These are phyloP conservation scores for Colletotrichum neosansevieriae DNA, from an alignment of 2,329 filamentous ascomycete genomes.

Conservation along the genomic window DNA sequence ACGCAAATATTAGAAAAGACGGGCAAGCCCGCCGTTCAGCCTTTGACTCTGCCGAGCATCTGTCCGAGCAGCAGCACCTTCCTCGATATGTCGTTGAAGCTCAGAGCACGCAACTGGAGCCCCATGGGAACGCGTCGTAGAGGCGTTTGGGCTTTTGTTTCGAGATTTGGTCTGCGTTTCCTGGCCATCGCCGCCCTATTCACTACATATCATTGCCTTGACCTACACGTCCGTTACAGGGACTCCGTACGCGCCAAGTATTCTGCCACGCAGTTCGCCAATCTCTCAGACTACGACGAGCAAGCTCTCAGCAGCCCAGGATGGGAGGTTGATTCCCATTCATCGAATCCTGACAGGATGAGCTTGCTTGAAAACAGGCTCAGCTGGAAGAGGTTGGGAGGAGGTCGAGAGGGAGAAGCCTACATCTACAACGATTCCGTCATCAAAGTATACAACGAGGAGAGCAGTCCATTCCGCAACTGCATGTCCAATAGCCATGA, in stretches of 20 bases:
- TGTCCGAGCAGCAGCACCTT: neutral
- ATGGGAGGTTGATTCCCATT: conserved; percentile 6
- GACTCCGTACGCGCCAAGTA: conserved; percentile 38
- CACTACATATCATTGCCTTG: conserved; percentile 27
- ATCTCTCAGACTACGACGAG: conserved; percentile 14
- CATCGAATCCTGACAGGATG: conserved; percentile 1
- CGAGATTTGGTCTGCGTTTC: conserved; percentile 21
- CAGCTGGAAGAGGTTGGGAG: conserved; percentile 47
- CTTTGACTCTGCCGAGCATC: neutral
- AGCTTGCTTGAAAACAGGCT: conserved; percentile 41
- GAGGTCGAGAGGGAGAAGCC: conserved; percentile 48
- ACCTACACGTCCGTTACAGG: conserved; percentile 34
- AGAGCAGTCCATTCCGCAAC: conserved; percentile 48
- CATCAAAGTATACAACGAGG: conserved; percentile 47
- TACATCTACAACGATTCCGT: conserved; percentile 47
- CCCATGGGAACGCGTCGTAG: conserved; percentile 25
- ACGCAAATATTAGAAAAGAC: conserved; percentile 29
- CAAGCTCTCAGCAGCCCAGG: conserved; percentile 12
- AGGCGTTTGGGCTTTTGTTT: conserved; percentile 6
- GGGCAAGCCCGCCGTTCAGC: neutral
- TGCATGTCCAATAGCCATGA: conserved; percentile 43
- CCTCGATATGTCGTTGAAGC: conserved; percentile 1
- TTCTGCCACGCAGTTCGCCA: conserved; percentile 28
- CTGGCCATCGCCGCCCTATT: conserved; percentile 25
- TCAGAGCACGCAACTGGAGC: conserved; percentile 36